Evolutionary conservation across 1,284 basidiomycete genomes (phyloP).

Genomic region (Cystobasidium sp.): DNA sequence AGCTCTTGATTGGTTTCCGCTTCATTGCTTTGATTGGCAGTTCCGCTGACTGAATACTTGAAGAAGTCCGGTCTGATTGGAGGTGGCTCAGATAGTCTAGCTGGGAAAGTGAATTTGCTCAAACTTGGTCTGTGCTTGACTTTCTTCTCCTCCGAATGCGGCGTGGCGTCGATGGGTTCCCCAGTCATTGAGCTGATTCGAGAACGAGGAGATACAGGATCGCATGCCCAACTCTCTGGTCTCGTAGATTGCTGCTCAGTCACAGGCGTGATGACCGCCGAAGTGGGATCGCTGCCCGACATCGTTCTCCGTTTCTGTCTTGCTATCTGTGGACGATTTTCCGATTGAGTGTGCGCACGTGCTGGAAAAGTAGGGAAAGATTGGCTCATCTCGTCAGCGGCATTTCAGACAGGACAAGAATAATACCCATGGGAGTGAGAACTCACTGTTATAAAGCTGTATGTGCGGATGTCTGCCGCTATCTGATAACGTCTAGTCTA

Average conservation of each 20-base stretch:
- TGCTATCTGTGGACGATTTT: too few species aligned
- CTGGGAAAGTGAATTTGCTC: conserved; percentile 27
- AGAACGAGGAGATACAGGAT: conserved; percentile 7
- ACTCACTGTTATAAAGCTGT: too few species aligned
- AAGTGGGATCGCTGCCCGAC: neutral
- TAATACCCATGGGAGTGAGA: too few species aligned
- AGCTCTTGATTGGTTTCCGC: neutral
- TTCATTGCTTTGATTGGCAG: neutral
- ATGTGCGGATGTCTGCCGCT: too few species aligned
- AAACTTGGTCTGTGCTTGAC: conserved; percentile 19
- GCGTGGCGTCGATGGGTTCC: neutral
- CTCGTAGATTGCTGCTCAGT: neutral
- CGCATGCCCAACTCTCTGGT: conserved; percentile 14
- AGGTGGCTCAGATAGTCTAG: conserved; percentile 6
- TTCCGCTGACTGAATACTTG: neutral
- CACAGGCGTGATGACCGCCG: neutral
- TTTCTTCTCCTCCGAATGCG: neutral
- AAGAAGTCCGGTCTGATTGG: conserved; percentile 8
- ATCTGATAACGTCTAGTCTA: too few species aligned
- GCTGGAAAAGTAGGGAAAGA: too few species aligned
- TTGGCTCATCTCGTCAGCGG: too few species aligned
- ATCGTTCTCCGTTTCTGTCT: neutral
- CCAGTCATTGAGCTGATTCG: neutral
- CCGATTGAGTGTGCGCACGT: too few species aligned
- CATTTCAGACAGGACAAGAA: too few species aligned